Conservation (phyloP, 1,284 basidiomycete species). For the Pascua guehoae region DNA sequence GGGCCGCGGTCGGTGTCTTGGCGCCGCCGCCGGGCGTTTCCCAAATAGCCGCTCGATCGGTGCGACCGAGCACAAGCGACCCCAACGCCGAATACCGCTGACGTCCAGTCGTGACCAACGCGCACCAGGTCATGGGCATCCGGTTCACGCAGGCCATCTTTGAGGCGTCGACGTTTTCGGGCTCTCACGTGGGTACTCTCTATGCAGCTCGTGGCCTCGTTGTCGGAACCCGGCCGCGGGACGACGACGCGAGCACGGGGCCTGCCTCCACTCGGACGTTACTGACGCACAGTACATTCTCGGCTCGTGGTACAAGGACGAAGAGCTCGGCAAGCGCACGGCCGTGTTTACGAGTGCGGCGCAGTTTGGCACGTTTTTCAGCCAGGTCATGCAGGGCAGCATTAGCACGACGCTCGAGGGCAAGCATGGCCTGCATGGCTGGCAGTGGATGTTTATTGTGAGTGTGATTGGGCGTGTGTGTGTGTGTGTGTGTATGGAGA, state of each 20-base stretch:
- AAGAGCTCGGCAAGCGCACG: constrained; percentile 40
- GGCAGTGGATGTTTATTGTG: constrained; percentile 38
- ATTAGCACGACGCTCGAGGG: constrained; percentile 35
- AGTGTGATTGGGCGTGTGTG: background rate
- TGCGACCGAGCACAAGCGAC: no score
- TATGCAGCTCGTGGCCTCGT: no score
- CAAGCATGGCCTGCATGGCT: constrained; percentile 25
- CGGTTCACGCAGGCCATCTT: constrained; percentile 36
- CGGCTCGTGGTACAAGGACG: constrained; percentile 43
- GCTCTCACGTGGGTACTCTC: constrained; percentile 24
- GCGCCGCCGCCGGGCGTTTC: no score
- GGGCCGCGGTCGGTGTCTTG: no score
- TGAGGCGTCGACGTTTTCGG: constrained; percentile 36
- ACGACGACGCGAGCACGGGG: no score
- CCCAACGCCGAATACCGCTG: no score
- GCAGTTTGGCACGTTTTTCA: constrained; percentile 40
- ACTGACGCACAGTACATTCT: constrained; percentile 33
- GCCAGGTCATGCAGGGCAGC: constrained; percentile 42
- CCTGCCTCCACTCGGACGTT: background rate
- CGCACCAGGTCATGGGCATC: constrained; percentile 35
- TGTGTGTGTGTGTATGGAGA: no score
- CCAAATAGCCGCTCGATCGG: no score
- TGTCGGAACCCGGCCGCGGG: no score
- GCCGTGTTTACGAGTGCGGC: constrained; percentile 40
- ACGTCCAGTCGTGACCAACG: constrained; percentile 23